Evolutionary conservation across 139 green algal species (phyloP), one percentile per base, ranked within the genome.

Genomic region (Chlamydomonas applanata): DNA sequence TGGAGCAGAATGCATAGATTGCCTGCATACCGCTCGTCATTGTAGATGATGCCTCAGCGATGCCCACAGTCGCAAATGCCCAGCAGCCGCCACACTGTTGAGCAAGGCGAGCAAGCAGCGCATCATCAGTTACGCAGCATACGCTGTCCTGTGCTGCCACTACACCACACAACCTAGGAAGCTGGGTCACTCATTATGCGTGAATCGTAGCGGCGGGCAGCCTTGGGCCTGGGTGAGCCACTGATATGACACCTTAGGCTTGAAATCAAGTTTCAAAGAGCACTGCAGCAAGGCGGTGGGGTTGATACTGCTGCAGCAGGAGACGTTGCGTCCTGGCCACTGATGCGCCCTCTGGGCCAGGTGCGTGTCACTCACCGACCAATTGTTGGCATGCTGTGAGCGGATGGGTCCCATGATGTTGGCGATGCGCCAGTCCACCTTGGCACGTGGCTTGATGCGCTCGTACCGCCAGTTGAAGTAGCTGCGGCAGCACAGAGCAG

Each of bases 81-180:
- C 74, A 79, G 79, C 79, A 81, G 25, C 45, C 71, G 20, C 73
- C 73, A 66, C 73, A 81, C 56, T 75, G 34, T n/a, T n/a, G n/a
- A n/a, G n/a, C n/a, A n/a, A n/a, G n/a, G n/a, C n/a, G n/a, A n/a
- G n/a, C n/a, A n/a, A n/a, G n/a, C n/a, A n/a, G n/a, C n/a, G n/a
- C n/a, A n/a, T n/a, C n/a, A n/a, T n/a, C n/a, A n/a, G n/a, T n/a
- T n/a, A n/a, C n/a, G n/a, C n/a, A n/a, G n/a, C n/a, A n/a, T n/a
- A n/a, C n/a, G n/a, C n/a, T n/a, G n/a, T n/a, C n/a, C n/a, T n/a
- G n/a, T n/a, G n/a, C n/a, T n/a, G n/a, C n/a, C n/a, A n/a, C n/a
- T n/a, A n/a, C n/a, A n/a, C n/a, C n/a, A n/a, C n/a, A n/a, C n/a
- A n/a, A n/a, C n/a, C n/a, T n/a, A n/a, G n/a, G n/a, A n/a, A n/a